A percentile compares a stretch with the other conserved stretches of the same genome.
phyloP scores from a whole-genome alignment of 768 basidiomycete species.

The Pleurotus citrinopileatus region DNA sequence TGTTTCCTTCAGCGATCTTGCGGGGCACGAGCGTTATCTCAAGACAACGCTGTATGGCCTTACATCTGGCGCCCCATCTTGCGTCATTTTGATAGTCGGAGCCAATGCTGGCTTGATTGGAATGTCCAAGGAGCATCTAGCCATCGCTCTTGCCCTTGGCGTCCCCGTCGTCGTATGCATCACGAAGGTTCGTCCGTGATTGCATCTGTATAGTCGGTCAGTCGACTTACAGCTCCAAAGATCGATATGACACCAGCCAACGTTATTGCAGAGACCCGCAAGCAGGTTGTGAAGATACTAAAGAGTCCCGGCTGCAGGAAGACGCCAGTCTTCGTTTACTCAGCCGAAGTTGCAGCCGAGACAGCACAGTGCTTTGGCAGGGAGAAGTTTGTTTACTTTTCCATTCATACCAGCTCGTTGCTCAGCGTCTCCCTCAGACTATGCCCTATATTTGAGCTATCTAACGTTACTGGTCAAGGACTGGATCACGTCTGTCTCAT shows the following conservation, averaged over 20 bases:
- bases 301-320: constrained; percentile 92
- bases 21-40: constrained; percentile 91
- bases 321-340: constrained; percentile 81
- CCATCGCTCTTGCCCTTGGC: constrained; percentile 89
- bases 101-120: constrained; percentile 90
- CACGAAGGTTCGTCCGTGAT: constrained; percentile 64
- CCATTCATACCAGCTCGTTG: background rate
- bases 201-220: background rate
- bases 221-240: constrained; percentile 31
- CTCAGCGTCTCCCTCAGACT: constrained; percentile 41
- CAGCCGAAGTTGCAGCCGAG: constrained; percentile 77
- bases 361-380: constrained; percentile 70
- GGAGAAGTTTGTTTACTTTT: constrained; percentile 49
- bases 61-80: constrained; percentile 91
- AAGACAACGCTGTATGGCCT: constrained; percentile 95
- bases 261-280: constrained; percentile 85
- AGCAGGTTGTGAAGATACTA: constrained; percentile 90
- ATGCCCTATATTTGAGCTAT: constrained; percentile 89
- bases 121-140: constrained; percentile 96
- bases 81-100: constrained; percentile 90
- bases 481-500: constrained; percentile 59
- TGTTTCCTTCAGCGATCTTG: constrained; percentile 92
- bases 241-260: constrained; percentile 98
- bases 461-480: constrained; percentile 94
- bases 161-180: constrained; percentile 93